Evolutionary conservation across 352 stramenopile species (phyloP).

Genomic region (Peronospora belbahrii): DNA sequence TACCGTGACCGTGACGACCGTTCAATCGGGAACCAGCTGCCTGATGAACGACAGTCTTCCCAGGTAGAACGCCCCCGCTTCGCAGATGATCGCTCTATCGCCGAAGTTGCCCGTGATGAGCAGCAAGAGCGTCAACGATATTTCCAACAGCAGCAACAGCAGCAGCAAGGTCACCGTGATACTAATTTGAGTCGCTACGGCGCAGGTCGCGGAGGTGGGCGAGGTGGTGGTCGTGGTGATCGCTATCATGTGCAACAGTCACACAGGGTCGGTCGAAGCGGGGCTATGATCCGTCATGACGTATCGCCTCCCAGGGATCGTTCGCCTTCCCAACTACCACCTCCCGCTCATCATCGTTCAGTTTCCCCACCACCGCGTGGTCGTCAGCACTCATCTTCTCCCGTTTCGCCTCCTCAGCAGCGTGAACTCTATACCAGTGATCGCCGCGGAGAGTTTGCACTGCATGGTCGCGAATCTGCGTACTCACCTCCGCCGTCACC

Average conservation of each 20-base stretch:
- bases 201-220: conserved; percentile 21
- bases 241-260: conserved; percentile 6
- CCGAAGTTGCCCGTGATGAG: conserved; percentile 43
- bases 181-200: conserved; percentile 28
- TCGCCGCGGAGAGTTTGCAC: conserved; percentile 14
- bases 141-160: conserved; percentile 27
- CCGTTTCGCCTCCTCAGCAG: conserved; percentile 8
- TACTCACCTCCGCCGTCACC: conserved; percentile 30
- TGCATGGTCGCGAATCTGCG: conserved; percentile 10
- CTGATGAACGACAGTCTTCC: conserved; percentile 13
- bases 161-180: conserved; percentile 32
- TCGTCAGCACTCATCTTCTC: conserved; percentile 15
- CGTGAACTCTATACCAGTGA: conserved; percentile 20
- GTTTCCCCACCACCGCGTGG: conserved; percentile 9
- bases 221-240: conserved; percentile 18
- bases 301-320: conserved; percentile 3
- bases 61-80: conserved; percentile 22
- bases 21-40: conserved; percentile 15
- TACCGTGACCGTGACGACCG: conserved; percentile 23
- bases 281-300: conserved; percentile 14
- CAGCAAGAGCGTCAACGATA: conserved; percentile 34
- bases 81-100: conserved; percentile 42
- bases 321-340: conserved; percentile 14
- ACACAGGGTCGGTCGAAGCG: conserved; percentile 10
- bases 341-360: conserved; percentile 9